These are phyloP conservation scores for Kuraishia borneana DNA, from an alignment of 805 yeast species.

Conservation along the genomic window DNA sequence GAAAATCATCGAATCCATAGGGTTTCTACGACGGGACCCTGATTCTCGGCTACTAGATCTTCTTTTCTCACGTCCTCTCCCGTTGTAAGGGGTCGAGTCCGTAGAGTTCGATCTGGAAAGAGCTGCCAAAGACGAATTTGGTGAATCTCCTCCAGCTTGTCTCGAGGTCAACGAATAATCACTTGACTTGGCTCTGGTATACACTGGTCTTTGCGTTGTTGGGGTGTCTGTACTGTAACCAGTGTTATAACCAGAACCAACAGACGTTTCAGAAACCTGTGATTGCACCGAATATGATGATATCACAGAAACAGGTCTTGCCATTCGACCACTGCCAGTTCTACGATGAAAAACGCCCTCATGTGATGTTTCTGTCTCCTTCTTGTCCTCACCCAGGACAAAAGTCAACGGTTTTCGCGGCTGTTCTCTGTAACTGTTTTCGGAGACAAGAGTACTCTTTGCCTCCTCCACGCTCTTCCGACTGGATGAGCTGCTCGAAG, in stretches of 20 bases:
- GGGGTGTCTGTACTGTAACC: slow-evolving; percentile 22
- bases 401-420: not conserved
- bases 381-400: not conserved
- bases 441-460: not conserved
- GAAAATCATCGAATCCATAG: too few species aligned
- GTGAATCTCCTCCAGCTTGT: slow-evolving; percentile 12
- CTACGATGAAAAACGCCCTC: not conserved
- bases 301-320: slow-evolving; percentile 39
- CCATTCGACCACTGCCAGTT: slow-evolving; percentile 5
- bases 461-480: not conserved
- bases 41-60: not conserved
- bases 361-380: not conserved
- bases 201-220: slow-evolving; percentile 10
- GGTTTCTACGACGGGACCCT: too few species aligned
- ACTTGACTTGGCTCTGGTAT: slow-evolving; percentile 18
- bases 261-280: slow-evolving; percentile 38
- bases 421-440: not conserved
- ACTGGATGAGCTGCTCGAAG: not conserved
- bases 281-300: slow-evolving; percentile 41
- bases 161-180: slow-evolving; percentile 17
- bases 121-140: slow-evolving; percentile 20
- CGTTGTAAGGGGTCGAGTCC: slow-evolving; percentile 12
- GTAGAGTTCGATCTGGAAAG: slow-evolving; percentile 22
- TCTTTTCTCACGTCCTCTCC: not conserved
- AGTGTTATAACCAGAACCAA: slow-evolving; percentile 25